Conservation (phyloP, 495 filamentous ascomycete genomes). For the Talaromyces wortmannii region DNA sequence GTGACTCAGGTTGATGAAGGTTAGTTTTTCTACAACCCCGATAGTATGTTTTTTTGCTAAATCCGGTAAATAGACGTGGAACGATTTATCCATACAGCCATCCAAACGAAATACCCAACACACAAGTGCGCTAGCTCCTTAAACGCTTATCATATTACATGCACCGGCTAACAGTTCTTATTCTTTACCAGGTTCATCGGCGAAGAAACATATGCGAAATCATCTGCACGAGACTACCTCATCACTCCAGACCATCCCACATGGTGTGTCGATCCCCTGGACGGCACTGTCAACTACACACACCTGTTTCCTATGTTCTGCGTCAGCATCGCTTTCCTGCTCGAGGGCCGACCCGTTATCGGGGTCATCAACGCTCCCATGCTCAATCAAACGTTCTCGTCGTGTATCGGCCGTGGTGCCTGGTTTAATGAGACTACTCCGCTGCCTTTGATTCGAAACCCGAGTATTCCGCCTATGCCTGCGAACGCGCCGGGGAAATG, state of each 20-base stretch:
- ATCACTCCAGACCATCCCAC: slow-evolving; percentile 49
- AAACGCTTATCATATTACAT: too few relatives aligned
- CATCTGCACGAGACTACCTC: slow-evolving; percentile 50
- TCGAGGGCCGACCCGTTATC: slow-evolving; percentile 47
- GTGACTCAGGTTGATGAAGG: slow-evolving; percentile 67
- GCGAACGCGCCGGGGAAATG: slow-evolving; percentile 57
- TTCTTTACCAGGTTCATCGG: slow-evolving; percentile 51
- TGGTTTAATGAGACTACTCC: slow-evolving; percentile 57
- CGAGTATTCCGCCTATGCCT: slow-evolving; percentile 50
- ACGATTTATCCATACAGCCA: slow-evolving; percentile 50
- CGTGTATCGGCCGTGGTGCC: slow-evolving; percentile 52
- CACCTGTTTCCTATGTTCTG: slow-evolving; percentile 72
- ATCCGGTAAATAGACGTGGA: slow-evolving; percentile 48
- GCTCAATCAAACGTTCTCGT: slow-evolving; percentile 56
- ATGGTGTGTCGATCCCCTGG: slow-evolving; percentile 64
- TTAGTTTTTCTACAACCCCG: slow-evolving; percentile 16
- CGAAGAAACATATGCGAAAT: slow-evolving; percentile 62
- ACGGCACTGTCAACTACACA: slow-evolving; percentile 69
- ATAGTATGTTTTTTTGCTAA: background rate
- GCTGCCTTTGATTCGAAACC: slow-evolving; percentile 51
- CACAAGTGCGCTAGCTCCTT: slow-evolving; percentile 45
- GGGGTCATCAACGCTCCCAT: slow-evolving; percentile 63
- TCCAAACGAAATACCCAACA: slow-evolving; percentile 47
- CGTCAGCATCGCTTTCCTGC: slow-evolving; percentile 57
- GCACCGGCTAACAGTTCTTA: too few relatives aligned